Percentiles rank a stretch among this genome's conserved stretches.
Evolutionary conservation across 306 rosid genomes (phyloP).

Genomic region (Pyrus communis): DNA sequence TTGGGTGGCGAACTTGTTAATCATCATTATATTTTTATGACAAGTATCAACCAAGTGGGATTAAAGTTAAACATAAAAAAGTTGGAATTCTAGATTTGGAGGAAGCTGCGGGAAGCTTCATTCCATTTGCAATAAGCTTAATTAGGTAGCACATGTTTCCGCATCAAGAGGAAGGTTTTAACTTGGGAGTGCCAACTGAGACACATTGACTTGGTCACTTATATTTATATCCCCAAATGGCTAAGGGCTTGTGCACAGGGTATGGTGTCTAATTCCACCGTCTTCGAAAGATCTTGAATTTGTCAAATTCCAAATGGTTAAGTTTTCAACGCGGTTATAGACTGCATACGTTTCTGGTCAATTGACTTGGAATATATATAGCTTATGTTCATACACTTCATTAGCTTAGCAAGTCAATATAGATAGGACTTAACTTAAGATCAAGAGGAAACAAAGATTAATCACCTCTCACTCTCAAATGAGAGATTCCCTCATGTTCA

Average conservation of each 20-base stretch:
- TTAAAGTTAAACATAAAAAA: not conserved
- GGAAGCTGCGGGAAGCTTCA: not conserved
- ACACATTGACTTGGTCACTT: not conserved
- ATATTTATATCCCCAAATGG: not conserved
- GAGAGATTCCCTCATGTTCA: too few relatives aligned
- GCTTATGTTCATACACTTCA: not conserved
- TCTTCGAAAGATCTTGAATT: not conserved
- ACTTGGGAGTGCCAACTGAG: not conserved
- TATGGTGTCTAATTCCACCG: not conserved
- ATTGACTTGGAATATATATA: too few relatives aligned
- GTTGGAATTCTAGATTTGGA: not conserved
- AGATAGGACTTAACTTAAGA: not conserved
- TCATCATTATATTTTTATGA: not conserved
- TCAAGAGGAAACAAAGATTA: too few relatives aligned
- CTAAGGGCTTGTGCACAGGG: not conserved
- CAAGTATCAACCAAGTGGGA: not conserved
- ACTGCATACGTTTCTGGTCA: too few relatives aligned
- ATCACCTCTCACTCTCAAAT: too few relatives aligned
- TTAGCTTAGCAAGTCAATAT: not conserved
- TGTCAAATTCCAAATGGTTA: not conserved
- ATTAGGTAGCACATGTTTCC: not conserved
- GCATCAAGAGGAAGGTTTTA: not conserved
- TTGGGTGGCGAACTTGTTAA: not conserved
- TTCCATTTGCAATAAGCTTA: not conserved
- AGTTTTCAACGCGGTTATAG: not conserved